These are phyloP conservation scores for Spinacia oleracea DNA, from an alignment of 179 eudicot genomes.

Conservation along the genomic window DNA sequence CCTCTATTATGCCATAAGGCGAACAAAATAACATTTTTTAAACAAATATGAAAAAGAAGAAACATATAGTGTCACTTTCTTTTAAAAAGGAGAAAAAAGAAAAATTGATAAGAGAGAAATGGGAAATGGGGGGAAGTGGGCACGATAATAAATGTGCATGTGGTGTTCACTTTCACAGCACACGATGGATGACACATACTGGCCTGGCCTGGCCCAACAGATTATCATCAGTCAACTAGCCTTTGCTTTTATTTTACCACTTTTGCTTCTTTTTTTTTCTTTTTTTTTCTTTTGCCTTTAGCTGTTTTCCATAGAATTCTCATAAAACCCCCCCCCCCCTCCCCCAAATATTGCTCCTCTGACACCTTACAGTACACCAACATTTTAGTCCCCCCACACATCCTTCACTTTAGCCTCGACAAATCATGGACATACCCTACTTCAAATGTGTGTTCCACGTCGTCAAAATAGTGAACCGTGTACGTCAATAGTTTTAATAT, in stretches of 20 bases:
- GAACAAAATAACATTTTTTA: no score
- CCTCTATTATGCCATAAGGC: background rate
- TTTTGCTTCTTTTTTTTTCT: background rate
- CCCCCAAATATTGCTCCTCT: background rate
- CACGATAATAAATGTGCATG: conserved; percentile 32
- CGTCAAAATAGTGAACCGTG: background rate
- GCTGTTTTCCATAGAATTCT: conserved; percentile 42
- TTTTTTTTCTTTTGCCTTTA: conserved; percentile 19
- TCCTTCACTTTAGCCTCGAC: background rate
- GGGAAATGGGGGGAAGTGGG: conserved; percentile 22
- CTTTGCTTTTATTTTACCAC: background rate
- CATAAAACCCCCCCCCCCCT: no score
- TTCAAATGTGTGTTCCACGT: background rate
- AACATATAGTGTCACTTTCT: background rate
- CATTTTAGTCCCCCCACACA: background rate
- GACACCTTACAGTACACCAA: conserved; percentile 13
- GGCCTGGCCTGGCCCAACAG: no score
- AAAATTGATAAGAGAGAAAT: background rate
- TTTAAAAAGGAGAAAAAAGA: background rate
- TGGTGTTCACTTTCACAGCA: conserved; percentile 35
- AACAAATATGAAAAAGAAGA: background rate
- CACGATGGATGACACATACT: conserved; percentile 30
- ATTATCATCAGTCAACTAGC: conserved; percentile 1
- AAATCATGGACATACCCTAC: background rate
- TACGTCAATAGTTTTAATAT: background rate